Base-by-base conservation (phyloP, 768 basidiomycete genomes). In the Leccinum barrowsii region DNA sequence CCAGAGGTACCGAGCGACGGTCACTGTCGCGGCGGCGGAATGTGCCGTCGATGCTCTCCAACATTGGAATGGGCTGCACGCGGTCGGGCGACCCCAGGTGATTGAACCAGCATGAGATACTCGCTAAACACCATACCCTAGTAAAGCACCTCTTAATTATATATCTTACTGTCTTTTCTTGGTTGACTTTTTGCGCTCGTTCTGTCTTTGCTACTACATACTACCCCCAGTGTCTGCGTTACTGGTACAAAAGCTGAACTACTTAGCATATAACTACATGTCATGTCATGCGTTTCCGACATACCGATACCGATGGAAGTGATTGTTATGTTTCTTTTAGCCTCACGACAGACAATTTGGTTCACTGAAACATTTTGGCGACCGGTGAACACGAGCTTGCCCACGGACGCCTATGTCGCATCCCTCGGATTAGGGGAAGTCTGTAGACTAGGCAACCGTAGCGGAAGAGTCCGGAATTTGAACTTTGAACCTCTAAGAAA, bases 91-190 rank as follows among this genome's bases (percentile, higher is more conserved):
- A 67, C 55, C 64, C 37, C 54, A 65, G 70, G 21, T 80, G 72
- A 54, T 80, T 72, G 80, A 76, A 61, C 32, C 66, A 59, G 55
- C 75, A 71, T 65, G 70, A 81, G 19, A 44, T 44, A 19, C 42
- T 19, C 7, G 42, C n/a, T 44, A 19, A 44, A 44, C 42, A 44
- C 10, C 42, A 66, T 67, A 69, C 34, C 69, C 70, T 48, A 76
- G 75, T 65, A 67, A 76, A 65, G 67, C 72, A 67, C 48, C 34
- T 62, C 57, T 58, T 56, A 44, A 44, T 44, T 44, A 44, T 44
- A 44, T 44, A 44, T 21, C 42, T 44, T 44, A 44, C 42, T 21
- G 42, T 44, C 42, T 44, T 44, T 44, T 44, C 6, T 44, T 21
- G 42, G 42, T 44, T 44, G 42, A 19, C 19, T 21, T 44, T 44